Evolutionary conservation across 140 eudicot genomes (phyloP).

Genomic region (Cichorium intybus): DNA sequence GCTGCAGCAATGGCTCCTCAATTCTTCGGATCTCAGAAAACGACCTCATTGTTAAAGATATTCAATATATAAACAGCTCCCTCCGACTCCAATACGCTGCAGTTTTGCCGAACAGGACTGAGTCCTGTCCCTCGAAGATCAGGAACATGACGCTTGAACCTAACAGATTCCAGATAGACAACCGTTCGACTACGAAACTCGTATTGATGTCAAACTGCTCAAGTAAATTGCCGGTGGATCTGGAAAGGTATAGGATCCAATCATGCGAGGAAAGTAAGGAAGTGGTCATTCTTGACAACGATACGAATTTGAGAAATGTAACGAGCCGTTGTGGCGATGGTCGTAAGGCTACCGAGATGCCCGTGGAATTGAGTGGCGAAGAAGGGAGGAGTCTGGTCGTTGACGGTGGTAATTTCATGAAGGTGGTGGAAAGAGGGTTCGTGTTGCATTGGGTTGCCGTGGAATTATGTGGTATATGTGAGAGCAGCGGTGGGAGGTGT

Average conservation of each 20-base stretch:
- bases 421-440: constrained; percentile 42
- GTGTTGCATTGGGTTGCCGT: constrained; percentile 45
- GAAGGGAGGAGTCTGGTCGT: constrained; percentile 10
- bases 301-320: constrained; percentile 14
- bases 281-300: constrained; percentile 28
- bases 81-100: neutral
- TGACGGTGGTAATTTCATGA: constrained; percentile 4
- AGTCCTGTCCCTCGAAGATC: neutral
- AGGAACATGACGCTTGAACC: constrained; percentile 2
- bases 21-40: constrained; percentile 1
- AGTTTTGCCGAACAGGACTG: neutral
- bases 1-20: constrained; percentile 22
- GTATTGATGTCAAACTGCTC: constrained; percentile 4
- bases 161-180: neutral
- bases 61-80: neutral
- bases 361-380: constrained; percentile 30
- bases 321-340: constrained; percentile 12
- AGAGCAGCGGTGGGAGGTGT: constrained; percentile 49
- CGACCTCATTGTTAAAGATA: neutral
- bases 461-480: constrained; percentile 38
- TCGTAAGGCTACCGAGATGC: constrained; percentile 16
- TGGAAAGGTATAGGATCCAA: constrained; percentile 2
- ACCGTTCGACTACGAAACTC: neutral
- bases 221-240: neutral
- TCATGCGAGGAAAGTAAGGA: constrained; percentile 2